These are phyloP conservation scores for Oryza punctata DNA, from an alignment of 176 grass and related monocot genomes.

Conservation along the genomic window DNA sequence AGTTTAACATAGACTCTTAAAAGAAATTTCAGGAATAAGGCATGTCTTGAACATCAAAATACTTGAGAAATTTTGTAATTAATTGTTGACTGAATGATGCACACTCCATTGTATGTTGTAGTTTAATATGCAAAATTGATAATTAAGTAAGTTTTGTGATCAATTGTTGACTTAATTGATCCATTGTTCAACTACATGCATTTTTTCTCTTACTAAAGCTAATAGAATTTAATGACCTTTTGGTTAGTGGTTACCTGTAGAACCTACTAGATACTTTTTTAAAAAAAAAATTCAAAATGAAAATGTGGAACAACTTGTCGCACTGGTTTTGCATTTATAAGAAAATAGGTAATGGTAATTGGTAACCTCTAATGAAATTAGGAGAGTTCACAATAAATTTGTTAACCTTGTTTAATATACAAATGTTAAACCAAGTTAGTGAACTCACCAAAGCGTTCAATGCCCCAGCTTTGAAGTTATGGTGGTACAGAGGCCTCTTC, in stretches of 20 bases:
- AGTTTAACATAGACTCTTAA: not conserved
- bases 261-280: conserved; percentile 1
- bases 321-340: not conserved
- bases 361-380: not conserved
- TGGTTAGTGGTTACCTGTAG: not conserved
- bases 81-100: not conserved
- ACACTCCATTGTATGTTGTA: not conserved
- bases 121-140: not conserved
- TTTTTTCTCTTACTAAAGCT: conserved; percentile 5
- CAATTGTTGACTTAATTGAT: too few species aligned
- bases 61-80: not conserved
- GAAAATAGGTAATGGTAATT: not conserved
- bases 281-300: not conserved
- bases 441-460: conserved; percentile 75
- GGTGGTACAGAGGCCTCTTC: conserved; percentile 70
- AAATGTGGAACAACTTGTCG: not conserved
- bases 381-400: not conserved
- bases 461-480: conserved; percentile 94
- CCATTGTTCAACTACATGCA: not conserved
- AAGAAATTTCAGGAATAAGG: not conserved
- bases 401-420: not conserved
- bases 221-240: not conserved
- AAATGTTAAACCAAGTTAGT: not conserved
- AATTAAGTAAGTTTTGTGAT: not conserved
- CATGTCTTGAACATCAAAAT: not conserved